phyloP scores from a whole-genome alignment of 208 protist species.

The Naegleria gruberi region DNA sequence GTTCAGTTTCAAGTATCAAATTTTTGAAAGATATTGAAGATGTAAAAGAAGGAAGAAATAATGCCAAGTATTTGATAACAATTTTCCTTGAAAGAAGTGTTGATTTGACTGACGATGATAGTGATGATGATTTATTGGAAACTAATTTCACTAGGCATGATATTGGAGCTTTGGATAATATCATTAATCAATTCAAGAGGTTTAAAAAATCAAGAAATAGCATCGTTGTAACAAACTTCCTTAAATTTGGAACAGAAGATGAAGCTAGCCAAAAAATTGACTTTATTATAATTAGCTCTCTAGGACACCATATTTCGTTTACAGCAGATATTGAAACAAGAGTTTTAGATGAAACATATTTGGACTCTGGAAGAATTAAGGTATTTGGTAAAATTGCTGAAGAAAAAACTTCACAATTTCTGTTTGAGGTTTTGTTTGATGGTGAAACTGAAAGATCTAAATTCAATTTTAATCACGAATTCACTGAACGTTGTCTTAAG shows the following conservation, averaged over 20 bases:
- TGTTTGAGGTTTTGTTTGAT: background rate
- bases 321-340: background rate
- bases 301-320: background rate
- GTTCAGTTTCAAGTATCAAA: background rate
- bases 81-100: background rate
- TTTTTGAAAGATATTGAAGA: background rate
- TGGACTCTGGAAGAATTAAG: background rate
- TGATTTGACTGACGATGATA: background rate
- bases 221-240: background rate
- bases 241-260: background rate
- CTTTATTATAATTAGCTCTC: background rate
- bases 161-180: background rate
- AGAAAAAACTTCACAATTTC: background rate
- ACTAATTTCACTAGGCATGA: background rate
- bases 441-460: background rate
- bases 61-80: background rate
- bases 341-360: background rate
- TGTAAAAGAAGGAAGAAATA: background rate
- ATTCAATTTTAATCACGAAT: background rate
- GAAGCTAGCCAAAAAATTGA: background rate
- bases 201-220: background rate
- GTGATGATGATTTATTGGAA: background rate
- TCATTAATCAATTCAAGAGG: background rate
- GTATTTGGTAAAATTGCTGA: background rate
- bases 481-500: background rate